These are phyloP conservation scores for Penicillium sclerotiorum DNA, from an alignment of 2,329 filamentous ascomycete genomes.

Conservation along the genomic window DNA sequence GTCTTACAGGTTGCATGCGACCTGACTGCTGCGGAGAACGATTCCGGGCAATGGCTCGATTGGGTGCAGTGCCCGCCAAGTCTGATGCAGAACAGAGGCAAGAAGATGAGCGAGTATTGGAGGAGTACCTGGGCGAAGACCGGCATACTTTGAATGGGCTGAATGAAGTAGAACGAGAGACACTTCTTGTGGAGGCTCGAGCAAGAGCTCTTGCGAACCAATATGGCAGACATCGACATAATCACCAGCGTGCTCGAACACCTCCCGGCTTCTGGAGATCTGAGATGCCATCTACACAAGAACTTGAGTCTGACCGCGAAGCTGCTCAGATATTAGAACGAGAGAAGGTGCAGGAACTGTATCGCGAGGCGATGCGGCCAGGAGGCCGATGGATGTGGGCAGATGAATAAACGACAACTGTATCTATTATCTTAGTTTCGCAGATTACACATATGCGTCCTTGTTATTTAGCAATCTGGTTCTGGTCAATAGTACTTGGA, in stretches of 20 bases:
- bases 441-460: too few species aligned
- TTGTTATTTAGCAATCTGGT: too few species aligned
- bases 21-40: constrained; percentile 74
- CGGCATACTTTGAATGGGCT: constrained; percentile 48
- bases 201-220: constrained; percentile 72
- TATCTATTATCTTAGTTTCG: too few species aligned
- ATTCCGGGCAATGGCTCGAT: constrained; percentile 66
- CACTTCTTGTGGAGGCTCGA: constrained; percentile 74
- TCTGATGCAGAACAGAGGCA: constrained; percentile 13
- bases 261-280: constrained; percentile 90
- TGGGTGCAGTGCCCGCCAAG: constrained; percentile 36
- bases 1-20: constrained; percentile 73
- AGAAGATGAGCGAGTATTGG: constrained; percentile 39
- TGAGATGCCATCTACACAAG: constrained; percentile 88
- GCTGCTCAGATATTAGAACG: constrained; percentile 67
- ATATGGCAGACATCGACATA: constrained; percentile 75
- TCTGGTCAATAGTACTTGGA: too few species aligned
- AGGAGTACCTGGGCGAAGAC: constrained; percentile 58
- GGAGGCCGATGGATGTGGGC: constrained; percentile 78
- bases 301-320: constrained; percentile 66
- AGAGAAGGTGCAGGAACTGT: constrained; percentile 69
- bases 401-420: constrained; percentile 73
- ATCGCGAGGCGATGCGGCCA: constrained; percentile 77
- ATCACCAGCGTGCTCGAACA: constrained; percentile 69
- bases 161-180: constrained; percentile 62